These are phyloP conservation scores for Detonula confervacea DNA, from an alignment of 352 stramenopile genomes.

Conservation along the genomic window DNA sequence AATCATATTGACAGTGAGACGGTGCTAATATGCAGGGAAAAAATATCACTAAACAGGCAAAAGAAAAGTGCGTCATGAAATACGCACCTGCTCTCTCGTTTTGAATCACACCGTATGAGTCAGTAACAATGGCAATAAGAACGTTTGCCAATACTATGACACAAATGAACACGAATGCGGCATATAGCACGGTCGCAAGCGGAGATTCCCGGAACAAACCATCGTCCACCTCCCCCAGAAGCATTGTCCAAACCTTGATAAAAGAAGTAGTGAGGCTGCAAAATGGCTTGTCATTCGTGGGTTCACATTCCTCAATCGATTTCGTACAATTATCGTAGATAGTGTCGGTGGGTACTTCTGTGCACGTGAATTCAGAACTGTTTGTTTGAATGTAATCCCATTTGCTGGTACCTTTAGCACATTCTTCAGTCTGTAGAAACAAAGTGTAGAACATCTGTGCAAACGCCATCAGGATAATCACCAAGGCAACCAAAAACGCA, in stretches of 20 bases:
- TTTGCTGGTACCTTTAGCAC: background rate
- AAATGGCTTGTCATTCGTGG: slow-evolving; percentile 37
- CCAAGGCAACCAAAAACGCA: slow-evolving; percentile 76
- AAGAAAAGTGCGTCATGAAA: no score
- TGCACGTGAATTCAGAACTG: no score
- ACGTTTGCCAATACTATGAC: slow-evolving; percentile 82
- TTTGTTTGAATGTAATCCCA: no score
- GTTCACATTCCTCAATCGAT: slow-evolving; percentile 37
- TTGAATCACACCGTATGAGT: slow-evolving; percentile 82
- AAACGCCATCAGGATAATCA: slow-evolving; percentile 81
- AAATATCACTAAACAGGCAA: slow-evolving; percentile 7
- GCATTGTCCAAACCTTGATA: slow-evolving; percentile 73
- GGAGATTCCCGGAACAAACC: slow-evolving; percentile 41
- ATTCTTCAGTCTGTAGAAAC: slow-evolving; percentile 50
- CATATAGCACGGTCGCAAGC: slow-evolving; percentile 57
- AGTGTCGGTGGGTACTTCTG: background rate
- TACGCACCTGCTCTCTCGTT: slow-evolving; percentile 67
- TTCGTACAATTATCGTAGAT: no score
- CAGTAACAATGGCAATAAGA: slow-evolving; percentile 76
- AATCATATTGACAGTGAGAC: no score
- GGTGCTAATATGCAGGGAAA: no score
- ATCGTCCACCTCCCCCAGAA: slow-evolving; percentile 78
- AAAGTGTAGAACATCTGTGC: slow-evolving; percentile 76
- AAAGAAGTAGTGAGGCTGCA: slow-evolving; percentile 65
- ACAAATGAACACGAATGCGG: slow-evolving; percentile 74